Percentiles rank a stretch among this genome's conserved stretches.
Conservation (phyloP, 805 yeast genomes). For the Brettanomyces bruxellensis region DNA sequence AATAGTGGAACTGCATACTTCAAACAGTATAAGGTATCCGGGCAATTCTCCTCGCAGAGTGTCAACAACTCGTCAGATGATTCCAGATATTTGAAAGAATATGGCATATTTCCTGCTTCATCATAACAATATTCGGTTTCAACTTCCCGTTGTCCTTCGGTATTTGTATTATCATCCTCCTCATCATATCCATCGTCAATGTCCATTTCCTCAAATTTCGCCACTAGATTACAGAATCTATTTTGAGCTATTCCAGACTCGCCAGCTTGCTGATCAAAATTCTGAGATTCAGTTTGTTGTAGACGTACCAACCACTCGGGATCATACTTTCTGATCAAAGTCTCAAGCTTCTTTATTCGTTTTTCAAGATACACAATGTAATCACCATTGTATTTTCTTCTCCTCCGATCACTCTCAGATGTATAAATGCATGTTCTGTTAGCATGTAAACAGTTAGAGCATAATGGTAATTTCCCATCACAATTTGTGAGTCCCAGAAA, state of each 20-base stretch:
- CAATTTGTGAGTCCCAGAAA: constrained; percentile 11
- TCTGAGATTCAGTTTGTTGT: not conserved
- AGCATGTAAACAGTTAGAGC: constrained; percentile 13
- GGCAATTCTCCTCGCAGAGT: not conserved
- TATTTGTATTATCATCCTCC: constrained; percentile 8
- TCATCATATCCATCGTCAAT: constrained; percentile 3
- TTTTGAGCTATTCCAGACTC: not conserved
- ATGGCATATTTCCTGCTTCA: not conserved
- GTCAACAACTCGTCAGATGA: not conserved
- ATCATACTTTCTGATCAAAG: constrained; percentile 17
- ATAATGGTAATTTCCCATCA: constrained; percentile 17
- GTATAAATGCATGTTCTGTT: constrained; percentile 15
- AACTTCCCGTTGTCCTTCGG: constrained; percentile 1
- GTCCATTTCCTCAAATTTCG: constrained; percentile 7
- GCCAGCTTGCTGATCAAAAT: not conserved
- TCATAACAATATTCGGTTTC: not conserved
- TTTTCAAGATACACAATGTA: constrained; percentile 22
- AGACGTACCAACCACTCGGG: constrained; percentile 2
- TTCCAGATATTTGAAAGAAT: not conserved
- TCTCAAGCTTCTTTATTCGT: constrained; percentile 13
- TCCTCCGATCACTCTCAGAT: constrained; percentile 20
- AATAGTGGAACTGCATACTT: not conserved
- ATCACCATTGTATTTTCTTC: constrained; percentile 26
- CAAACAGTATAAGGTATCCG: not conserved
- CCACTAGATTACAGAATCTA: not conserved